Evolutionary conservation across 2,329 filamentous ascomycete species (phyloP).

Genomic region (Penicillium sp.): DNA sequence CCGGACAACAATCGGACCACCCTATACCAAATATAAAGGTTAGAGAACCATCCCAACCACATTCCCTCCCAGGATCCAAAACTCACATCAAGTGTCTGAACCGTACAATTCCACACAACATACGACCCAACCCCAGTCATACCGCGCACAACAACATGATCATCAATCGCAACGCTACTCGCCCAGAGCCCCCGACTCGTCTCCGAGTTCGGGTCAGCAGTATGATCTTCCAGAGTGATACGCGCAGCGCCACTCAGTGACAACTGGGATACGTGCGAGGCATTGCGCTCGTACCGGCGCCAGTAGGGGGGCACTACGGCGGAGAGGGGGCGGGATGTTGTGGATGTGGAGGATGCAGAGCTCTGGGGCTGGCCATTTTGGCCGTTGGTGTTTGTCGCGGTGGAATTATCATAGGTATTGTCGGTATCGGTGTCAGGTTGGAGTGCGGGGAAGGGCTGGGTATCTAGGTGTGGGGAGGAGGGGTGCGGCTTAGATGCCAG

Average conservation of each 20-base stretch:
- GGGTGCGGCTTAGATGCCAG: conserved; percentile 30
- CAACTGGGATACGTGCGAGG: conserved; percentile 43
- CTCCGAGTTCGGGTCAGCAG: conserved; percentile 56
- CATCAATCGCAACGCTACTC: conserved; percentile 60
- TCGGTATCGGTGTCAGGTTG: neutral
- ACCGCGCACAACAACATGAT: conserved; percentile 62
- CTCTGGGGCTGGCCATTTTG: conserved; percentile 16
- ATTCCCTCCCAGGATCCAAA: neutral
- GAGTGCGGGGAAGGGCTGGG: conserved; percentile 9
- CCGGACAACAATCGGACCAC: conserved; percentile 58
- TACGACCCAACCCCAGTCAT: conserved; percentile 73
- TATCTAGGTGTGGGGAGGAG: conserved; percentile 17
- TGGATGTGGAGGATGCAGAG: conserved; percentile 11
- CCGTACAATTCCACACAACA: conserved; percentile 88
- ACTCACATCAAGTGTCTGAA: conserved; percentile 80
- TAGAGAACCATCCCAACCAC: neutral
- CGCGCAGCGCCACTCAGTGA: conserved; percentile 43
- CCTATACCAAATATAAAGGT: conserved; percentile 36
- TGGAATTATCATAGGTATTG: neutral
- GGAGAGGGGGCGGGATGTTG: conserved; percentile 26
- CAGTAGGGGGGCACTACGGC: conserved; percentile 48
- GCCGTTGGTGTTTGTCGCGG: neutral
- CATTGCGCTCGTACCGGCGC: conserved; percentile 43
- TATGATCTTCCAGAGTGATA: conserved; percentile 66
- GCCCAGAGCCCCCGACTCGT: conserved; percentile 63